These are phyloP conservation scores for Euptelea pleiosperma DNA, from an alignment of 164 flowering plant species.

Conservation along the genomic window DNA sequence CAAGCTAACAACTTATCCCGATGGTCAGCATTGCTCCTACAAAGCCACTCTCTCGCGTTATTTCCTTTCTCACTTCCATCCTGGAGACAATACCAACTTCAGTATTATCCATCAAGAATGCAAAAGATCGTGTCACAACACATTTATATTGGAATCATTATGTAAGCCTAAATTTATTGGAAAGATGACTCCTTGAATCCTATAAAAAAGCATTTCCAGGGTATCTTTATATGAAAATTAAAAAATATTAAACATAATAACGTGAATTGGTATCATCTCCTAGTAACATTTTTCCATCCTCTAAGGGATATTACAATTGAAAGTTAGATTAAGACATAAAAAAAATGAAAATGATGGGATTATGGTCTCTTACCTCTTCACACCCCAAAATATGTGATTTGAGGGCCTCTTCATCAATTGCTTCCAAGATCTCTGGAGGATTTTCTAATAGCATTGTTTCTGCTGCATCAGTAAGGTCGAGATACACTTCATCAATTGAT, in stretches of 20 bases:
- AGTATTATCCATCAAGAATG: background rate
- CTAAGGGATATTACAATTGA: no score
- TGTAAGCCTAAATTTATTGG: no score
- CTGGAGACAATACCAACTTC: constrained; percentile 31
- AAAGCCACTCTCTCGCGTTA: constrained; percentile 66
- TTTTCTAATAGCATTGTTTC: constrained; percentile 65
- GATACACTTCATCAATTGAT: constrained; percentile 96
- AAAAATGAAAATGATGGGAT: background rate
- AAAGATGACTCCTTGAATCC: no score
- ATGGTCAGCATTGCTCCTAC: constrained; percentile 55
- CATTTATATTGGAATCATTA: no score
- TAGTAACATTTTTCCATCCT: no score
- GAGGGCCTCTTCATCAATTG: constrained; percentile 60
- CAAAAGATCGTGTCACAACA: no score
- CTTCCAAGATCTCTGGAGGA: constrained; percentile 68
- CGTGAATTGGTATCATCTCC: no score
- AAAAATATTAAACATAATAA: no score
- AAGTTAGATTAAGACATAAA: background rate
- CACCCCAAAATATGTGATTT: constrained; percentile 86
- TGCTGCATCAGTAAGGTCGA: constrained; percentile 91
- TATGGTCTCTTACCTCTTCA: constrained; percentile 36
- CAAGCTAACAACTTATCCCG: constrained; percentile 86
- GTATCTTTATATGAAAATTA: no score
- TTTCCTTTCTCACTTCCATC: constrained; percentile 39
- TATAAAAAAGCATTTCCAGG: no score